These are phyloP conservation scores for Pseudohyphozyma bogoriensis DNA, from an alignment of 768 basidiomycete species.

Conservation along the genomic window DNA sequence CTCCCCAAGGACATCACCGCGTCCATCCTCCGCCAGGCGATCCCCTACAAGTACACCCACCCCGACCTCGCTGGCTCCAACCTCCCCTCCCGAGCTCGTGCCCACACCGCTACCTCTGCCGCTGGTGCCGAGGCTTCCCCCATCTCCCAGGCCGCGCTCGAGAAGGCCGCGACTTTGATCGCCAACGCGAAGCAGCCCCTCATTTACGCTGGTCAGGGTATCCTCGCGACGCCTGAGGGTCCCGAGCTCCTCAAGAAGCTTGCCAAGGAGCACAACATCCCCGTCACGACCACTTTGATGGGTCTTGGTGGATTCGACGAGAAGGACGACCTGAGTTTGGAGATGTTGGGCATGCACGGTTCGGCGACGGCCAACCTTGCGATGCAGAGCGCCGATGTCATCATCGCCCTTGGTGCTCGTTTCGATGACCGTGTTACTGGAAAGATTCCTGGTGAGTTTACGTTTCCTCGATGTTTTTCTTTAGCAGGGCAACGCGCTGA, in stretches of 20 bases:
- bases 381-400: conserved; percentile 94
- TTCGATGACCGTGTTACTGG: conserved; percentile 98
- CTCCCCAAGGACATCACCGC: conserved; percentile 99
- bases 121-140: conserved; percentile 20
- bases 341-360: conserved; percentile 99
- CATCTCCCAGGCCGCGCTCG: conserved; percentile 19
- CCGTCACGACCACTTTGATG: conserved; percentile 91
- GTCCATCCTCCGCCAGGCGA: conserved; percentile 68
- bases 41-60: conserved; percentile 70
- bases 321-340: conserved; percentile 63
- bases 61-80: conserved; percentile 54
- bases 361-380: conserved; percentile 93
- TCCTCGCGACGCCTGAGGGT: conserved; percentile 69
- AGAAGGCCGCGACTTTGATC: conserved; percentile 73
- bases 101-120: conserved; percentile 33
- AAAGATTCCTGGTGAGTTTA: conserved; percentile 54
- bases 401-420: conserved; percentile 90
- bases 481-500: conserved; percentile 1
- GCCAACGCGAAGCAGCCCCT: conserved; percentile 82
- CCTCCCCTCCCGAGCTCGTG: conserved; percentile 37
- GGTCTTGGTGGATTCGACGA: conserved; percentile 95
- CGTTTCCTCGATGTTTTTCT: neutral
- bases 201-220: conserved; percentile 86
- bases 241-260: conserved; percentile 71
- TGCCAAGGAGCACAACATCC: conserved; percentile 77